These are phyloP conservation scores for Xylariaceae sp. DNA, from an alignment of 2,329 filamentous ascomycete genomes.

Conservation along the genomic window DNA sequence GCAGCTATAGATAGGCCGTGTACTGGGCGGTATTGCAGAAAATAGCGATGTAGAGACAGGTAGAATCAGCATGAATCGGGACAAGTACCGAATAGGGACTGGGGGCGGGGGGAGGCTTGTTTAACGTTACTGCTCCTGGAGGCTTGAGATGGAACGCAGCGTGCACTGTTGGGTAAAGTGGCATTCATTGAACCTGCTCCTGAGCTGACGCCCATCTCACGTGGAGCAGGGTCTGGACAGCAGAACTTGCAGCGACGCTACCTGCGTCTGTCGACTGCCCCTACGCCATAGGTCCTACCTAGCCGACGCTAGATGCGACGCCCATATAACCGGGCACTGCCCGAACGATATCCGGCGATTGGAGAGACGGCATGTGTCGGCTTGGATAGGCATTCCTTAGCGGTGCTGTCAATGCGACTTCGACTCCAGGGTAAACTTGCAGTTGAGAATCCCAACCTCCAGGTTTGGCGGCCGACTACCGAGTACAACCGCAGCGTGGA, in stretches of 20 bases:
- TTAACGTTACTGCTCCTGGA: constrained; percentile 13
- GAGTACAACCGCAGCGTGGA: neutral
- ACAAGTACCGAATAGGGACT: constrained; percentile 9
- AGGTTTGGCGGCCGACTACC: neutral
- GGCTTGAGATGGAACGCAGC: neutral
- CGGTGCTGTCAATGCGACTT: neutral
- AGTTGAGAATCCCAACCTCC: neutral
- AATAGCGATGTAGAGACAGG: neutral
- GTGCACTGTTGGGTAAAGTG: neutral
- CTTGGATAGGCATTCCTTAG: neutral
- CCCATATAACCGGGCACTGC: neutral
- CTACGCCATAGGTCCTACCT: neutral
- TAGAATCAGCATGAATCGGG: constrained; percentile 1
- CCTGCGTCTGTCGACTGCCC: neutral
- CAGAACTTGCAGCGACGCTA: neutral
- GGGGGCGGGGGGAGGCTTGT: constrained; percentile 11
- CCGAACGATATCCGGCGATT: neutral
- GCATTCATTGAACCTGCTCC: neutral
- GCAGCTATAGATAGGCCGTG: neutral
- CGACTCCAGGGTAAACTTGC: neutral
- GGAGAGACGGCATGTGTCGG: neutral
- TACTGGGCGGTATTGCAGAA: neutral
- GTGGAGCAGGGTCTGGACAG: neutral
- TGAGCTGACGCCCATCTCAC: constrained; percentile 2
- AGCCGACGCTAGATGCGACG: neutral